These are phyloP conservation scores for Wolfiporia cocos DNA, from an alignment of 1,284 basidiomycete genomes.

Conservation along the genomic window DNA sequence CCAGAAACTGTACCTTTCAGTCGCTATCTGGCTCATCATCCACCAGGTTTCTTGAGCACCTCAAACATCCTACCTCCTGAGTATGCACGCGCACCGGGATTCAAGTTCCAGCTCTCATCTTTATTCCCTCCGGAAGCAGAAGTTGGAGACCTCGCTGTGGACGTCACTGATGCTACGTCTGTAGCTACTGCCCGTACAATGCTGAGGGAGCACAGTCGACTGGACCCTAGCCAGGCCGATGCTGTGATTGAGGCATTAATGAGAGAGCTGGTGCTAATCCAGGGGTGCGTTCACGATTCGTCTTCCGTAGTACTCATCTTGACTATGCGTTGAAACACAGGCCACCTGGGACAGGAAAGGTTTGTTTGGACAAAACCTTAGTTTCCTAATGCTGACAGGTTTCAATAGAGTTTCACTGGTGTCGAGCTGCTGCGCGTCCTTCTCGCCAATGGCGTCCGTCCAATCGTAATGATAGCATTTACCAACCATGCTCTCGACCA, in stretches of 20 bases:
- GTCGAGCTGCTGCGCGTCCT: constrained; percentile 61
- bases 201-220: constrained; percentile 38
- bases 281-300: constrained; percentile 47
- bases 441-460: constrained; percentile 41
- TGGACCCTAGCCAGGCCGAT: constrained; percentile 65
- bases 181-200: constrained; percentile 33
- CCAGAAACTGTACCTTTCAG: constrained; percentile 24
- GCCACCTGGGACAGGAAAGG: constrained; percentile 75
- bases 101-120: constrained; percentile 22
- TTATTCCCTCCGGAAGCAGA: constrained; percentile 26
- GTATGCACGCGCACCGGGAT: constrained; percentile 20
- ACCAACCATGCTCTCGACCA: constrained; percentile 77
- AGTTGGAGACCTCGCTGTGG: constrained; percentile 14
- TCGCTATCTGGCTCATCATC: constrained; percentile 30
- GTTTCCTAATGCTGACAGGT: background rate
- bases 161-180: constrained; percentile 13
- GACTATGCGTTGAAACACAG: constrained; percentile 24
- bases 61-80: constrained; percentile 16
- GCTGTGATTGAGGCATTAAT: constrained; percentile 56
- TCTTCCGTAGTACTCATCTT: constrained; percentile 4
- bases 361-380: constrained; percentile 18
- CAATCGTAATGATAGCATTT: constrained; percentile 64
- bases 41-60: constrained; percentile 8
- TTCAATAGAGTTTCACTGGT: constrained; percentile 53
- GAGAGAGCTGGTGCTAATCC: constrained; percentile 57